Percentiles rank a stretch among this genome's conserved stretches.
These are phyloP conservation scores for Coix lacrymajobi DNA, from an alignment of 176 grass and related monocot species.

Conservation along the genomic window DNA sequence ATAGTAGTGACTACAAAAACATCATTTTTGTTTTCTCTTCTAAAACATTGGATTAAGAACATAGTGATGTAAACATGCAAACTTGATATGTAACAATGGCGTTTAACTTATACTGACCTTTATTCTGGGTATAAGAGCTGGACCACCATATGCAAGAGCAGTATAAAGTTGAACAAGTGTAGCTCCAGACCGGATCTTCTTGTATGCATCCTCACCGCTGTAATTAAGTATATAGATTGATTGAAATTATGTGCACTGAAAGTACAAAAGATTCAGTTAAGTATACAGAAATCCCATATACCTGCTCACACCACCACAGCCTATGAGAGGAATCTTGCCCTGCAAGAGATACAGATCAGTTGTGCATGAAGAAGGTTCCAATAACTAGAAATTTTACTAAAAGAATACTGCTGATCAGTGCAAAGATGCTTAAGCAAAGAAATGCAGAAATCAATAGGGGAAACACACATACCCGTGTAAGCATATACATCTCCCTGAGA, in stretches of 20 bases:
- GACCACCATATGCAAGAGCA: constrained; percentile 78
- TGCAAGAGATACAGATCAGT: constrained; percentile 39
- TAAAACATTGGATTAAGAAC: background rate
- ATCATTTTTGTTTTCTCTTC: background rate
- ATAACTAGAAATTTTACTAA: background rate
- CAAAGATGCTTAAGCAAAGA: constrained; percentile 15
- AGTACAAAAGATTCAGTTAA: background rate
- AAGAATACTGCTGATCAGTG: constrained; percentile 4
- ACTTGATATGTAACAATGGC: background rate
- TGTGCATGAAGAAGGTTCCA: background rate
- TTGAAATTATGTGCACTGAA: constrained; percentile 11
- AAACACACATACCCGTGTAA: constrained; percentile 58
- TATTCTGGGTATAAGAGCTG: constrained; percentile 88
- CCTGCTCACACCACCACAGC: constrained; percentile 91
- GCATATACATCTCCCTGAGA: constrained; percentile 92
- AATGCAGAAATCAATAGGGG: background rate
- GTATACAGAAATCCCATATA: constrained; percentile 26
- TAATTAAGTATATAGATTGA: constrained; percentile 12
- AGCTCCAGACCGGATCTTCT: constrained; percentile 89
- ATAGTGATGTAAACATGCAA: background rate
- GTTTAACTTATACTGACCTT: constrained; percentile 50
- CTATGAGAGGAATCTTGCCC: constrained; percentile 92
- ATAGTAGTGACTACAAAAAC: background rate
- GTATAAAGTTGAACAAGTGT: constrained; percentile 95
- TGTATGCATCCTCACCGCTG: constrained; percentile 96